phyloP scores from a whole-genome alignment of 1,284 basidiomycete species.

The Moesziomyces antarcticus region DNA sequence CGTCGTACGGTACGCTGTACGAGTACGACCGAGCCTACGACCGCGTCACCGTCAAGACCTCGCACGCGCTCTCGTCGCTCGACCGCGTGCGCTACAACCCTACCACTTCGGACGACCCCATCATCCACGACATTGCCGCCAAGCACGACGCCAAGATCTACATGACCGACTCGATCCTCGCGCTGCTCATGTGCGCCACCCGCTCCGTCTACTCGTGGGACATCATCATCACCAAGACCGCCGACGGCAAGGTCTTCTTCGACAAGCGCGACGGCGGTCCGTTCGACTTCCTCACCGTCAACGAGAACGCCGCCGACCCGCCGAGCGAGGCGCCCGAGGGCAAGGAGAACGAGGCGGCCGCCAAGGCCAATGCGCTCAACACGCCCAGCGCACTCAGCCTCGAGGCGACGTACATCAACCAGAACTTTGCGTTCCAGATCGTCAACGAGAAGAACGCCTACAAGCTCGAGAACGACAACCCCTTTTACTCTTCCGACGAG shows the following conservation, averaged over 20 bases:
- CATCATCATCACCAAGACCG: conserved; percentile 89
- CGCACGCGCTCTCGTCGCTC: conserved; percentile 87
- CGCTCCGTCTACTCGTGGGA: conserved; percentile 99
- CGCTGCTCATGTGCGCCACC: conserved; percentile 94
- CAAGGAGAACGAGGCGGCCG: conserved; percentile 56
- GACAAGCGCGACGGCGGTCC: conserved; percentile 95
- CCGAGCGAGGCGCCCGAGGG: conserved; percentile 76
- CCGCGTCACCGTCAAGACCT: conserved; percentile 87
- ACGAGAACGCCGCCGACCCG: conserved; percentile 97
- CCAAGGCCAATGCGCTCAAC: conserved; percentile 80
- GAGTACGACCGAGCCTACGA: conserved; percentile 96
- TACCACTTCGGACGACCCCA: conserved; percentile 94
- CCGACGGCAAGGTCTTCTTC: conserved; percentile 89
- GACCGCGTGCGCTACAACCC: conserved; percentile 98
- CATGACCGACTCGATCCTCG: conserved; percentile 94
- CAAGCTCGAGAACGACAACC: conserved; percentile 70
- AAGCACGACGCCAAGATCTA: conserved; percentile 81
- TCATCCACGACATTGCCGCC: conserved; percentile 60
- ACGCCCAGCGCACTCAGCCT: conserved; percentile 91
- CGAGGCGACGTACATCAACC: conserved; percentile 99
- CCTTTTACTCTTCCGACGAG: conserved; percentile 94
- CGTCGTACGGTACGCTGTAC: conserved; percentile 87
- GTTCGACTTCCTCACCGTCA: conserved; percentile 96
- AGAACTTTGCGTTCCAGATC: conserved; percentile 97
- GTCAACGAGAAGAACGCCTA: conserved; percentile 78